Conservation (phyloP, 2,329 filamentous ascomycete species). For the Aspergillus phoenicis region DNA sequence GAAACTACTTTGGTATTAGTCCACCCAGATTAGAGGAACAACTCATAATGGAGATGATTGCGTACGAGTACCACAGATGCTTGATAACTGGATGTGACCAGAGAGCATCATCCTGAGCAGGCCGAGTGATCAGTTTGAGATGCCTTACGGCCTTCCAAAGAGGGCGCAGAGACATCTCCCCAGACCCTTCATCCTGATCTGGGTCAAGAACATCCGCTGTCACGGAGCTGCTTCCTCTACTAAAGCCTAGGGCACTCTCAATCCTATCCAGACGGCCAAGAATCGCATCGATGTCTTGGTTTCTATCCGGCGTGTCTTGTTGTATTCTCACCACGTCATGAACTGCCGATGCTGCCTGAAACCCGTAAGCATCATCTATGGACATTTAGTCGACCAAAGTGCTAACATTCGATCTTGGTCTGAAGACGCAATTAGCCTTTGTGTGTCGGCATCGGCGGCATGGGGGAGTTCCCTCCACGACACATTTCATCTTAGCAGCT, state of each 20-base stretch:
- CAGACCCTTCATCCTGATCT: conserved; percentile 19
- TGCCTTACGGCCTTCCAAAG: conserved; percentile 28
- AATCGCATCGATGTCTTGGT: conserved; percentile 21
- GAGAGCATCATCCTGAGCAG: conserved; percentile 22
- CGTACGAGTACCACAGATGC: conserved; percentile 31
- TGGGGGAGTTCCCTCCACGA: conserved; percentile 30
- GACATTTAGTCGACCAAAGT: not conserved
- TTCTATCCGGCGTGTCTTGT: conserved; percentile 11
- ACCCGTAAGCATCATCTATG: conserved; percentile 1
- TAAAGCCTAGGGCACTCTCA: conserved; percentile 28
- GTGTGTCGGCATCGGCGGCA: conserved; percentile 33
- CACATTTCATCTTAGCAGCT: conserved; percentile 33
- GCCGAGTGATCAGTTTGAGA: conserved; percentile 27
- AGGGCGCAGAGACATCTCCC: conserved; percentile 13
- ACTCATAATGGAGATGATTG: not conserved
- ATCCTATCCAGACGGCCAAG: conserved; percentile 30
- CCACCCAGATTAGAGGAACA: not conserved
- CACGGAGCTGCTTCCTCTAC: conserved; percentile 10
- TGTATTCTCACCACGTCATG: conserved; percentile 20
- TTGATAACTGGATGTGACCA: conserved; percentile 31
- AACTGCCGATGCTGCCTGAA: conserved; percentile 28
- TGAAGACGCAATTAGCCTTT: conserved; percentile 29
- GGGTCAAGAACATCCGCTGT: conserved; percentile 7
- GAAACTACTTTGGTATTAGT: conserved; percentile 23
- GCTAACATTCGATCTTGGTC: conserved; percentile 34